These are phyloP conservation scores for Trichoderma breve DNA, from an alignment of 2,329 filamentous ascomycete genomes.

Conservation along the genomic window DNA sequence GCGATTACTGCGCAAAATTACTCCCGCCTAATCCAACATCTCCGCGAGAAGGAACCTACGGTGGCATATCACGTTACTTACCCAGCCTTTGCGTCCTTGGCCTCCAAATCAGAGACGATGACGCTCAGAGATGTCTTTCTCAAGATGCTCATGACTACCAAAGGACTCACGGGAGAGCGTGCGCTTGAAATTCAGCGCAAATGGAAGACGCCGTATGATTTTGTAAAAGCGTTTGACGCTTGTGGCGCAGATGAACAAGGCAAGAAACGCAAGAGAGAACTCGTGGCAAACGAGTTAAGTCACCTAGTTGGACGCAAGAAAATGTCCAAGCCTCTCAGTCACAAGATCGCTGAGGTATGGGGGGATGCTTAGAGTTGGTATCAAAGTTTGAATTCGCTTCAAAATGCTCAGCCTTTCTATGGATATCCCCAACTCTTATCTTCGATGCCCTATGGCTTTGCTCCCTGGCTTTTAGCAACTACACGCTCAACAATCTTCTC, in stretches of 20 bases:
- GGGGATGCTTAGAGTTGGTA: slow-evolving; percentile 44
- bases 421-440: not conserved
- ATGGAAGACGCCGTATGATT: slow-evolving; percentile 72
- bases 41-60: slow-evolving; percentile 52
- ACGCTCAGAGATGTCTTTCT: slow-evolving; percentile 73
- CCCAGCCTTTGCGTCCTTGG: slow-evolving; percentile 66
- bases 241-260: slow-evolving; percentile 50
- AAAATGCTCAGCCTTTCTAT: not conserved
- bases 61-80: slow-evolving; percentile 64
- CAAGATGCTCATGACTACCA: slow-evolving; percentile 83
- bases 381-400: not conserved
- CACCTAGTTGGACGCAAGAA: slow-evolving; percentile 66
- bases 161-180: slow-evolving; percentile 72
- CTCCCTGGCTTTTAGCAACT: slow-evolving; percentile 61
- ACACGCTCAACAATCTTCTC: slow-evolving; percentile 73
- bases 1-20: slow-evolving; percentile 65
- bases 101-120: slow-evolving; percentile 72
- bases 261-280: slow-evolving; percentile 55
- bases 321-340: slow-evolving; percentile 62
- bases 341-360: slow-evolving; percentile 72
- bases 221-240: slow-evolving; percentile 66
- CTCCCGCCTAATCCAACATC: slow-evolving; percentile 58
- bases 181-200: slow-evolving; percentile 74
- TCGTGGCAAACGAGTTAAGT: slow-evolving; percentile 58
- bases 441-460: slow-evolving; percentile 24